phyloP scores from a whole-genome alignment of 371 early-diverging fungal species.

The Mucor velutinosus region DNA sequence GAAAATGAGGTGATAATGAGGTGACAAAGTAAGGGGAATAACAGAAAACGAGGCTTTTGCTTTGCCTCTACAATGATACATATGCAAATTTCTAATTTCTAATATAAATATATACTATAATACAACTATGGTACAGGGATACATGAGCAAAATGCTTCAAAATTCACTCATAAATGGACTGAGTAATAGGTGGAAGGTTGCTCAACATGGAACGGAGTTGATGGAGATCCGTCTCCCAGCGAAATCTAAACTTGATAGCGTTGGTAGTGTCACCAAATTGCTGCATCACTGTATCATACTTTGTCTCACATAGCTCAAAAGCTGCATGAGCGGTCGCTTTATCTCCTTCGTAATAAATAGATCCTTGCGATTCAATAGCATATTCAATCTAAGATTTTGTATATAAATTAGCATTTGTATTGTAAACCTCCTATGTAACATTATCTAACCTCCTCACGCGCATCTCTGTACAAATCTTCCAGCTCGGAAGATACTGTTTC shows the following conservation, averaged over 20 bases:
- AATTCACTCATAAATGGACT: slow-evolving; percentile 18
- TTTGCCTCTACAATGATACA: background rate
- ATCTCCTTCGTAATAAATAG: slow-evolving; percentile 33
- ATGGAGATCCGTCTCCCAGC: slow-evolving; percentile 27
- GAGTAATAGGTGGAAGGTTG: slow-evolving; percentile 12
- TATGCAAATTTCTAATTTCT: background rate
- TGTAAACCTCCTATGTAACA: background rate
- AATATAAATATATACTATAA: background rate
- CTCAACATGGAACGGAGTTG: slow-evolving; percentile 19
- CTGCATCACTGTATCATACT: slow-evolving; percentile 15
- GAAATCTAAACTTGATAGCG: slow-evolving; percentile 20
- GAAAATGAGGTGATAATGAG: background rate
- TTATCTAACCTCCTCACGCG: slow-evolving; percentile 24
- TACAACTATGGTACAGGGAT: background rate
- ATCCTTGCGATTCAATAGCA: slow-evolving; percentile 33
- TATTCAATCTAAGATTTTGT: slow-evolving; percentile 18
- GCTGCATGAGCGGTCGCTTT: slow-evolving; percentile 15
- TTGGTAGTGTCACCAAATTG: slow-evolving; percentile 17
- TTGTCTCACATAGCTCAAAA: slow-evolving; percentile 18
- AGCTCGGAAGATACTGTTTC: slow-evolving; percentile 18
- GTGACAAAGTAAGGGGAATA: background rate
- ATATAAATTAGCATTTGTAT: background rate
- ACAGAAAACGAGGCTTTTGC: background rate
- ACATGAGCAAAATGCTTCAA: background rate
- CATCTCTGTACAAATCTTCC: slow-evolving; percentile 16